Evolutionary conservation across 2,329 filamentous ascomycete species (phyloP), one percentile per base, ranked within the genome.

Genomic region (Penicillium sp.): DNA sequence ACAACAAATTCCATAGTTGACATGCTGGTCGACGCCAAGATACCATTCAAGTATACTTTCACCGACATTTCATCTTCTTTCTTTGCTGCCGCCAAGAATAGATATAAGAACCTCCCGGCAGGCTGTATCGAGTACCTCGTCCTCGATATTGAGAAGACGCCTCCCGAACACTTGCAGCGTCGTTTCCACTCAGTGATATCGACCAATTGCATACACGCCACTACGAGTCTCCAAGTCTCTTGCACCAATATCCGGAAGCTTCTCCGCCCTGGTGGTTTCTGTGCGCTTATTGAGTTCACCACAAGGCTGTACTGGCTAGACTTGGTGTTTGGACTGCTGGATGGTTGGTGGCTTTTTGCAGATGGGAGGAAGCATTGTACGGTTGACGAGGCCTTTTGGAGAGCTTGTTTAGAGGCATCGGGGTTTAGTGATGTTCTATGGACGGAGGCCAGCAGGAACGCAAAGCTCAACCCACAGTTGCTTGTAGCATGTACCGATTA

Each of bases 281-380:
- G 76, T 3, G 64, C 56, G 11, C 59, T 77, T 0, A 23, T 73
- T 2, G 75, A 78, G 48, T 31, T 76, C 2, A 77, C 74, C 0
- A 52, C 56, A 9, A 66, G 62, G 7, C 44, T 76, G 9, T 68
- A 53, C 63, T 78, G 71, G 70, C 62, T 71, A 7, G 75, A 78
- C 59, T 54, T 76, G 7, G 69, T 76, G 1, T 71, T 75, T 29
- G 75, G 76, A 2, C 54, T 76, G 1, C 59, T 78, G 0, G 73
- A 76, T n/a, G 75, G 74, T 3, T 78, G 76, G 75, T 78, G 76
- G 76, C 58, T 71, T 0, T 75, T 75, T 47, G 64, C 72, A 0
- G 75, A 78, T 56, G 67, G 67, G 3, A 66, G 73, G 1, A 21
- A 51, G 8, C 69, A 76, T 54, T 68, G 67, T 1, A 46, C 74